Percentiles rank a stretch among this genome's conserved stretches.
Evolutionary conservation across 2,329 filamentous ascomycete genomes (phyloP).

Genomic region (Trichoderma sp.): DNA sequence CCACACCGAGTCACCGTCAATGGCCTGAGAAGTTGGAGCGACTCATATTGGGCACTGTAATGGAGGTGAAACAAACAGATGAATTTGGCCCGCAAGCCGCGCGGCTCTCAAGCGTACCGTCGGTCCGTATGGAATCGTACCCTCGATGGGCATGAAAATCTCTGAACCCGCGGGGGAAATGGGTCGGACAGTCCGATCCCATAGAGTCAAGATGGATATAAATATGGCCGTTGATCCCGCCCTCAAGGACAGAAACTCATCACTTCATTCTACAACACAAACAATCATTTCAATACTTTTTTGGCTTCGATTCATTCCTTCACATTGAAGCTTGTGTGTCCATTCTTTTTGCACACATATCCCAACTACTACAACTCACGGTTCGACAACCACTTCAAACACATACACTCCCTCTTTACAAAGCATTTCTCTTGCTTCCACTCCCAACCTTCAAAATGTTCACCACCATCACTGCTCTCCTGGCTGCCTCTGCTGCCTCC

Average conservation of each 20-base stretch:
- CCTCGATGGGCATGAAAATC: slow-evolving; percentile 5
- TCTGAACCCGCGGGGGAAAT: slow-evolving; percentile 3
- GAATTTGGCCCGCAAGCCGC: slow-evolving; percentile 10
- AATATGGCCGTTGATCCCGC: slow-evolving; percentile 12
- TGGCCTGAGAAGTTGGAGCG: not conserved
- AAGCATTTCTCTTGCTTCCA: slow-evolving; percentile 1
- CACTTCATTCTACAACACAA: not conserved
- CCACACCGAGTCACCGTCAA: slow-evolving; percentile 14
- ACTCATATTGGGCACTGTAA: not conserved
- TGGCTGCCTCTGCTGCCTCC: slow-evolving; percentile 31
- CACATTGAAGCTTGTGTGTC: slow-evolving; percentile 15
- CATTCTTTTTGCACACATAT: slow-evolving; percentile 14
- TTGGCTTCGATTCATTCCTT: slow-evolving; percentile 14
- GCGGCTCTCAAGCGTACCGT: slow-evolving; percentile 15
- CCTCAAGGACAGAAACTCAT: not conserved
- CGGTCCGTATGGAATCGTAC: slow-evolving; percentile 12
- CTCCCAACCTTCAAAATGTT: slow-evolving; percentile 17
- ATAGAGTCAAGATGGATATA: slow-evolving; percentile 4
- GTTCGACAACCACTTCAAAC: slow-evolving; percentile 7
- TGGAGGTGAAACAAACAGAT: not conserved
- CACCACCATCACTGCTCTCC: slow-evolving; percentile 28
- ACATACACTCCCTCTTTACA: slow-evolving; percentile 11
- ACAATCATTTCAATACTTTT: not conserved
- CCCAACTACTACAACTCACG: not conserved
- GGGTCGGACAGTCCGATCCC: not conserved